Base-by-base conservation (phyloP, 345 rosid species). In the Eucalyptus cloeziana region DNA sequence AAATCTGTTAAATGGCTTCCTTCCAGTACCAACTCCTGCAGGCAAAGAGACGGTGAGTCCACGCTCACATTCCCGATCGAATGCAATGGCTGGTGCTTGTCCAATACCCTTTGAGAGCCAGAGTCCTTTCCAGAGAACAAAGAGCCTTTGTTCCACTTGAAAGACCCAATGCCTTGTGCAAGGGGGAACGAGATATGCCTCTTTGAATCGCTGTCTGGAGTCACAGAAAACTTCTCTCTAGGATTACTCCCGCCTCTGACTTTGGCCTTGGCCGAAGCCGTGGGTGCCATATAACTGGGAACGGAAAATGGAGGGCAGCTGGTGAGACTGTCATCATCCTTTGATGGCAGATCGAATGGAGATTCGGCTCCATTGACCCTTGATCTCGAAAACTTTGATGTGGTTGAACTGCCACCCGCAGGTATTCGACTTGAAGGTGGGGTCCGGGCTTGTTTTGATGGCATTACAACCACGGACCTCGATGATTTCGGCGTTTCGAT, bases 261-360 rank as follows among this genome's bases (percentile, higher is more conserved):
- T 89, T 96, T 98, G 13, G 99, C 99, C 90, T 94, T 96, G n/a
- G 99, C 95, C 3, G 99, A 97, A 49, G 91, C 95, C 0, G 99
- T 98, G 6, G 98, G 97, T 47, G 89, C 91, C 99, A 98, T 97
- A 91, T 98, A 98, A 93, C 92, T 97, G n/a, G 99, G 99, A 54
- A 93, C 96, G 2, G 98, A 95, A 92, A 96, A 96, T 4, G 99
- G 96, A 0, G 99, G 99, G 91, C 99, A 98, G 90, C 99, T 97
- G 25, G 91, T 94, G 87, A 98, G 96, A 90, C 99, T 97, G 71
- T 98, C 99, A 44, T 98, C 99, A 51, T 98, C 99, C 93, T 95
- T 98, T 51, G 92, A 49, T 13, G 96, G 94, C 31, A 92, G 31
- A 89, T 93, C 88, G 10, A 92, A 94, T n/a, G 96, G 96, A 31